phyloP scores from a whole-genome alignment of 2,329 filamentous ascomycete genomes.

The Penicillium sp. region DNA sequence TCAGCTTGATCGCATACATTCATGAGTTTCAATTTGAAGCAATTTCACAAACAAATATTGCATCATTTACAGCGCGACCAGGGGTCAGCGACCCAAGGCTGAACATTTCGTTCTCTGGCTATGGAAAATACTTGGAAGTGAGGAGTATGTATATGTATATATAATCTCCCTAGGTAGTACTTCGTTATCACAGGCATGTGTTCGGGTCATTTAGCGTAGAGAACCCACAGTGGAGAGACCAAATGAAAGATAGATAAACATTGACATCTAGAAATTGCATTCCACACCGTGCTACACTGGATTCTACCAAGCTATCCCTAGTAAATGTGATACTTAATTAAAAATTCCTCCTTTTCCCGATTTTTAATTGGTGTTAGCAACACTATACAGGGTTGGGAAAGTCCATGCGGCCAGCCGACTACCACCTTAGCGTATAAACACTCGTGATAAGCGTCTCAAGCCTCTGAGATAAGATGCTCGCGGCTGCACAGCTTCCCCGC shows the following conservation, averaged over 20 bases:
- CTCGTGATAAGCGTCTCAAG: neutral
- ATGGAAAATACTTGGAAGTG: neutral
- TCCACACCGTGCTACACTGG: neutral
- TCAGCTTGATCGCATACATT: neutral
- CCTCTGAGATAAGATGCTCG: neutral
- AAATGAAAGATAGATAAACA: neutral
- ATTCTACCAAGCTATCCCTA: neutral
- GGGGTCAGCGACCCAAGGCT: neutral
- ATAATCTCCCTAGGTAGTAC: neutral
- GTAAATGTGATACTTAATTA: neutral
- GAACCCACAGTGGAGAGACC: neutral
- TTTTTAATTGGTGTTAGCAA: neutral
- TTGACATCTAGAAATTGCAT: neutral
- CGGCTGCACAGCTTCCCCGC: slow-evolving; percentile 1
- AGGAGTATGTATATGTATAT: neutral
- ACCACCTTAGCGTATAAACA: neutral
- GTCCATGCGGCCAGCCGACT: slow-evolving; percentile 14
- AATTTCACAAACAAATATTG: neutral
- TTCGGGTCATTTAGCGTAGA: neutral
- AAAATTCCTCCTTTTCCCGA: too few species aligned
- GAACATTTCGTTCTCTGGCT: neutral
- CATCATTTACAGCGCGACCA: neutral
- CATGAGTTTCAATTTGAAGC: neutral
- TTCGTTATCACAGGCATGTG: neutral
- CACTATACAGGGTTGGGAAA: slow-evolving; percentile 10